Base-by-base conservation (phyloP, 148 eudicot species). In the Dianthus caryophyllus region DNA sequence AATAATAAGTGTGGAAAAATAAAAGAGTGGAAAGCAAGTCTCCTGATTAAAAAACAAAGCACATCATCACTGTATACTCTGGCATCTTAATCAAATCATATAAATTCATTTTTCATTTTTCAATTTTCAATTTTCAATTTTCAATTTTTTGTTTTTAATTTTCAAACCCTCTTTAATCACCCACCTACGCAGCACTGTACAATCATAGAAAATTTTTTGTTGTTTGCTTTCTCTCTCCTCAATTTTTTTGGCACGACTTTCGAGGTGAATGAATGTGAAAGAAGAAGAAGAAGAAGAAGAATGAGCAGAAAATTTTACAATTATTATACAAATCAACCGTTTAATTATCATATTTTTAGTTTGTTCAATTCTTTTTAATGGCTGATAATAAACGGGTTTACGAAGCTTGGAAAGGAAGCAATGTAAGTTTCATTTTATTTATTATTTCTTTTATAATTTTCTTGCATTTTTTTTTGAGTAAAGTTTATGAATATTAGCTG, bases 351-450 rank as follows among this genome's bases (percentile, higher is more conserved):
- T 63, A 66, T 48, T 49, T 69, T 61, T 49, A 22, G 56, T 60
- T 30, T 63, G 15, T 33, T 69, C 61, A 27, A 44, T 16, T n/a
- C 58, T 64, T 16, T 25, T 22, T 68, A 33, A 83, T 80, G 87
- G 82, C 75, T 1, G 3, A 2, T 13, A 29, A 57, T 29, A 77
- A 79, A 57, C 80, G 87, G 27, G 78, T 80, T 30, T 83, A 77
- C 67, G 74, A 83, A 71, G 80, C 76, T 73, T 84, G 88, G 88
- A 84, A 84, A 70, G 88, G 85, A 67, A 79, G 75, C 70, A 84
- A 84, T 71, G 85, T 84, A 59, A 75, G 82, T 22, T 44, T 43
- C 41, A 53, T 18, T 1, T 38, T 21, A 25, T 17, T 15, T 11
- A 49, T 47, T 15, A 41, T 9, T 4, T 41, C 5, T 16, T 6